Conservation (phyloP, 139 green algal species). For the Tetraselmis striata region DNA sequence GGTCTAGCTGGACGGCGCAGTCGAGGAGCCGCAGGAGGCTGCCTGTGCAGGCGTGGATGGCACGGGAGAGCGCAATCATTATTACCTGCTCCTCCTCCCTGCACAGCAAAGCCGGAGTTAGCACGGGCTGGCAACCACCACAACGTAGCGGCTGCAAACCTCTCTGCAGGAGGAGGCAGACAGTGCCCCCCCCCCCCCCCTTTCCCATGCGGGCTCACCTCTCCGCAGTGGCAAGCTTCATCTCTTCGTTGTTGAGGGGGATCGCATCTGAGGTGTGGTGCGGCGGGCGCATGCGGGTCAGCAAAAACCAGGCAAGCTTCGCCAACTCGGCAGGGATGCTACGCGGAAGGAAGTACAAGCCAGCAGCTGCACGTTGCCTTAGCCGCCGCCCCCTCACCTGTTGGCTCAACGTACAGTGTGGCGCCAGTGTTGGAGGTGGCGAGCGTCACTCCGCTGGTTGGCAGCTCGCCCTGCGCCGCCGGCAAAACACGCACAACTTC, state of each 20-base stretch:
- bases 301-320: background rate
- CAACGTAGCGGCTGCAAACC: no score
- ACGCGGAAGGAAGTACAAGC: no score
- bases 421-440: conserved; percentile 38
- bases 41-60: background rate
- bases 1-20: background rate
- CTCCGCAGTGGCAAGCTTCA: background rate
- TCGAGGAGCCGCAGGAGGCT: background rate
- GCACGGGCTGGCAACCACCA: no score
- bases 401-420: conserved; percentile 85
- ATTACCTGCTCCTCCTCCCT: background rate
- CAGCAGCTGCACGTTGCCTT: no score
- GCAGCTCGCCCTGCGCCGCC: conserved; percentile 56
- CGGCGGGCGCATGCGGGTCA: no score
- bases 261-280: background rate
- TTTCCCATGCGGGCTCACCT: background rate
- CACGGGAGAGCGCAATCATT: background rate
- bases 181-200: no score
- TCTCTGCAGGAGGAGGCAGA: no score
- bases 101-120: no score
- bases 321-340: no score
- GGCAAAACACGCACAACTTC: no score
- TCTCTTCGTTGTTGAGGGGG: conserved; percentile 69
- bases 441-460: conserved; percentile 54
- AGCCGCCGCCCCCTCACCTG: background rate